Conservation (phyloP, 177 flowering plant species). For the Telopea speciosissima region DNA sequence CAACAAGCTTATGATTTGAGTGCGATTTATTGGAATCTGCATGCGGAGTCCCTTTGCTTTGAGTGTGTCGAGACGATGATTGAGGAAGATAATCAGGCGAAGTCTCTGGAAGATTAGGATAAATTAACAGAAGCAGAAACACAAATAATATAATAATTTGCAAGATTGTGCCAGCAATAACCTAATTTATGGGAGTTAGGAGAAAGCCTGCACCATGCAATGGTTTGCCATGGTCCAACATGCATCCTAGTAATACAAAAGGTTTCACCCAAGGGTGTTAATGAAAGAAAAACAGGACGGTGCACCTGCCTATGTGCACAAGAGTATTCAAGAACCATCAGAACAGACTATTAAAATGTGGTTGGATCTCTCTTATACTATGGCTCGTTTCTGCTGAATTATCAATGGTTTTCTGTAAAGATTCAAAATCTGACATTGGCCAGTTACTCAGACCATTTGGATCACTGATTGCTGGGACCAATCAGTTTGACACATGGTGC, state of each 20-base stretch:
- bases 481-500: too few species aligned
- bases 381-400: too few species aligned
- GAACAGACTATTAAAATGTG: too few species aligned
- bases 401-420: too few species aligned
- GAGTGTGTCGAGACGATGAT: slow-evolving; percentile 19
- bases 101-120: slow-evolving; percentile 23
- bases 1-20: slow-evolving; percentile 16
- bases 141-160: background rate
- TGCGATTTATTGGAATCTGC: slow-evolving; percentile 10
- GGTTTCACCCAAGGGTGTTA: background rate
- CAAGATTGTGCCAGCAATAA: background rate
- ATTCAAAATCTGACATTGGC: too few species aligned
- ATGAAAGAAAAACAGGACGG: too few species aligned
- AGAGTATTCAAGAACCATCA: too few species aligned
- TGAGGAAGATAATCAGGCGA: slow-evolving; percentile 39
- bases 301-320: too few species aligned
- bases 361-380: too few species aligned
- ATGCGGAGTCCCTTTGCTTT: slow-evolving; percentile 14
- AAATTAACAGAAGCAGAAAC: background rate
- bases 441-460: too few species aligned
- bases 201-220: background rate
- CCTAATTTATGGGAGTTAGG: too few species aligned
- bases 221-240: background rate
- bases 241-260: background rate
- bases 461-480: too few species aligned